Percentiles rank a stretch among this genome's conserved stretches.
Conservation (phyloP, 1,284 basidiomycete genomes). For the Xerocomus tenax region DNA sequence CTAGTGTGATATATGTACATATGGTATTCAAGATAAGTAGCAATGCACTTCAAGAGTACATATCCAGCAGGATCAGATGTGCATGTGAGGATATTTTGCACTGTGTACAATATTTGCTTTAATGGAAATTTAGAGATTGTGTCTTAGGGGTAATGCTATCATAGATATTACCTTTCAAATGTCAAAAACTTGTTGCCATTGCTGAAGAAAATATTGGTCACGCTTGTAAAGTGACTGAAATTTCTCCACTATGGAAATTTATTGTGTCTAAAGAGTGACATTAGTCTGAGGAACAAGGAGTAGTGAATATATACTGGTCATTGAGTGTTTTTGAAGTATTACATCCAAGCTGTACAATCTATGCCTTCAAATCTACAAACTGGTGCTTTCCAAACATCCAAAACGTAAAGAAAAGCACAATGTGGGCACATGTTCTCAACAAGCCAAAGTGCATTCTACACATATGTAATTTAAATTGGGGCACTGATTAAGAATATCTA, state of each 20-base stretch:
- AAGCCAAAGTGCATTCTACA: background rate
- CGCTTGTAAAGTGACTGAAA: background rate
- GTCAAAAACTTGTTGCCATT: background rate
- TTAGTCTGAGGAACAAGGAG: background rate
- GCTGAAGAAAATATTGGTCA: background rate
- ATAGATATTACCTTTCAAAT: background rate
- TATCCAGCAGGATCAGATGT: background rate
- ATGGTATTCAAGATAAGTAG: background rate
- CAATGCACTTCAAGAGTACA: background rate
- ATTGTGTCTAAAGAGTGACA: background rate
- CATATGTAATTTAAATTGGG: background rate
- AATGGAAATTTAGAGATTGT: background rate
- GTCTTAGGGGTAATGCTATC: background rate
- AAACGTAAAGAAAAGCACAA: background rate
- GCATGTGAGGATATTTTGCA: background rate
- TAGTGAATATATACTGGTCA: background rate
- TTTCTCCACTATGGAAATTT: background rate
- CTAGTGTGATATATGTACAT: background rate
- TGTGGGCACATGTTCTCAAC: background rate
- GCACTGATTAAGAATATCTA: background rate
- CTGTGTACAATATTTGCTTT: background rate
- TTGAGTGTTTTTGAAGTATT: background rate
- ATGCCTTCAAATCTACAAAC: background rate
- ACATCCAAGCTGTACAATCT: background rate
- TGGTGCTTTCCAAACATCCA: background rate